phyloP scores from a whole-genome alignment of 768 basidiomycete species.

The Asterophora lycoperdoides region DNA sequence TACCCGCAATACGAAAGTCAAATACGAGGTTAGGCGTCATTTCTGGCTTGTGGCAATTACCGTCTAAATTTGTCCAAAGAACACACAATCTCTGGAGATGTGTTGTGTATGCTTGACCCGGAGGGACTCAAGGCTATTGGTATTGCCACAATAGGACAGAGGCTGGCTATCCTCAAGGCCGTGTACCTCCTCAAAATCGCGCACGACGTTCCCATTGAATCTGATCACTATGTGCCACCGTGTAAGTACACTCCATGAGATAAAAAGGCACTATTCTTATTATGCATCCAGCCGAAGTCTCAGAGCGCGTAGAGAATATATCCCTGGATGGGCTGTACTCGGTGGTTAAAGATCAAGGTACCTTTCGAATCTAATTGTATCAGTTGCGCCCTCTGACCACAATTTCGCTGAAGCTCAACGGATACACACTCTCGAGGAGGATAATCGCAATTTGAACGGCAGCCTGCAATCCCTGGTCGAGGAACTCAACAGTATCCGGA shows the following conservation, averaged over 20 bases:
- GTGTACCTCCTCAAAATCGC: constrained; percentile 87
- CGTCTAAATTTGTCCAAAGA: constrained; percentile 43
- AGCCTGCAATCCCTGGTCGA: constrained; percentile 62
- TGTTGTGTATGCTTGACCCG: constrained; percentile 78
- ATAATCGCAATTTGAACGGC: constrained; percentile 66
- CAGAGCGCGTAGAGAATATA: constrained; percentile 48
- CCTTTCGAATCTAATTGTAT: constrained; percentile 13
- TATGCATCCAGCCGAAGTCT: constrained; percentile 47
- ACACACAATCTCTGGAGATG: constrained; percentile 89
- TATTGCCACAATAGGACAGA: constrained; percentile 85
- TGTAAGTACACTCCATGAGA: constrained; percentile 48
- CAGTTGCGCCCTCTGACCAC: constrained; percentile 1
- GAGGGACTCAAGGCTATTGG: constrained; percentile 85
- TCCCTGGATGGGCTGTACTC: constrained; percentile 65
- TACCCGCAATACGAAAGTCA: constrained; percentile 82
- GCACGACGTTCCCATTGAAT: constrained; percentile 76
- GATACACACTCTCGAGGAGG: constrained; percentile 66
- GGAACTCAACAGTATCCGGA: constrained; percentile 47
- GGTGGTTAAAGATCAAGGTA: constrained; percentile 74
- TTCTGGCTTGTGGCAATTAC: constrained; percentile 6
- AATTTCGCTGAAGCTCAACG: constrained; percentile 50
- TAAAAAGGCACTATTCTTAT: constrained; percentile 7
- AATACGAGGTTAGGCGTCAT: constrained; percentile 53
- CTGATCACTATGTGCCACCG: constrained; percentile 84
- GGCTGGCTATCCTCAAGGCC: constrained; percentile 86